Evolutionary conservation across 305 asterid genomes (phyloP).

Genomic region (Fraxinus albicans): DNA sequence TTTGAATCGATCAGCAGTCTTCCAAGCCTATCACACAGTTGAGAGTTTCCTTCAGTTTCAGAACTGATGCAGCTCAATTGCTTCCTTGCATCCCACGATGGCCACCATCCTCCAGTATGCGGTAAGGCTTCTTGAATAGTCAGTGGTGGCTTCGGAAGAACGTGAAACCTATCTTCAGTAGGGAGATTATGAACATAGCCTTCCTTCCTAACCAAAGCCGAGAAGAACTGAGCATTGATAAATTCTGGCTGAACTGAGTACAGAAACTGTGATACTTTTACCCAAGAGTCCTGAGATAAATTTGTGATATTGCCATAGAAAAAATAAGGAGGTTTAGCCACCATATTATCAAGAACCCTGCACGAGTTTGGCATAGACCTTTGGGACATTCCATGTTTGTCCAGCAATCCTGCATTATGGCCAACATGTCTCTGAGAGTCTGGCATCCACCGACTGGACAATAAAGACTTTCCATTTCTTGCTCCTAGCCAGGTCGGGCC

Average conservation of each 20-base stretch:
- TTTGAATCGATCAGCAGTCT: slow-evolving; percentile 40
- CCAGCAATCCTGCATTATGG: slow-evolving; percentile 26
- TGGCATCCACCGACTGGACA: slow-evolving; percentile 28
- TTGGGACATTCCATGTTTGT: slow-evolving; percentile 37
- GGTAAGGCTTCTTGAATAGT: slow-evolving; percentile 71
- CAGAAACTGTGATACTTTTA: slow-evolving; percentile 65
- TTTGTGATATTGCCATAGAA: slow-evolving; percentile 58
- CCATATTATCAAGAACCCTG: slow-evolving; percentile 43
- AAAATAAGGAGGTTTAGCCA: slow-evolving; percentile 73
- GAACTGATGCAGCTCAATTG: slow-evolving; percentile 45
- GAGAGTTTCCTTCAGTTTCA: slow-evolving; percentile 42
- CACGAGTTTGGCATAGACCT: slow-evolving; percentile 41
- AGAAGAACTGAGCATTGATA: slow-evolving; percentile 45
- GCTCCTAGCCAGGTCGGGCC: slow-evolving; percentile 34
- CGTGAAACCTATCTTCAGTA: slow-evolving; percentile 52
- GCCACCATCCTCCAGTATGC: slow-evolving; percentile 66
- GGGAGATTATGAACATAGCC: slow-evolving; percentile 93
- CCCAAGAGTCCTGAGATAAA: slow-evolving; percentile 63
- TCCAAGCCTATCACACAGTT: slow-evolving; percentile 57
- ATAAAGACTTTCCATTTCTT: slow-evolving; percentile 32
- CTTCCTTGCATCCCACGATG: slow-evolving; percentile 82
- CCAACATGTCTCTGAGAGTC: slow-evolving; percentile 30
- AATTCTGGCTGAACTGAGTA: slow-evolving; percentile 71
- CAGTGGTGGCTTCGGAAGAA: slow-evolving; percentile 67
- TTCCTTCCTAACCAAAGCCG: slow-evolving; percentile 73